phyloP scores from a whole-genome alignment of 1,284 basidiomycete species.

The Ustilago curta region DNA sequence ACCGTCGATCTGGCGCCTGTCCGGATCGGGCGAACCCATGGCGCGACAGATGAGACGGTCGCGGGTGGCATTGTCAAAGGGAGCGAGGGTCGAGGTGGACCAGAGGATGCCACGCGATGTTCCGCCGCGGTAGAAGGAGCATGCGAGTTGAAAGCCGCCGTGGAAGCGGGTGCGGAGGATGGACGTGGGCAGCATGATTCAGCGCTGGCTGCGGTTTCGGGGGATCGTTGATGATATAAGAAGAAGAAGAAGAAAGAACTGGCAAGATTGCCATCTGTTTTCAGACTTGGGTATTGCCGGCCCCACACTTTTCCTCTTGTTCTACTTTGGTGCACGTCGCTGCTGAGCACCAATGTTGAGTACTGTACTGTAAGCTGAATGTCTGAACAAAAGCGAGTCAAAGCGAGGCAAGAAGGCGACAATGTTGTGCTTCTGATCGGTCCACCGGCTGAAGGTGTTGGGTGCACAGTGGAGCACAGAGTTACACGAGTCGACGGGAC shows the following conservation, averaged over 20 bases:
- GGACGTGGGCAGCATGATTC: constrained; percentile 17
- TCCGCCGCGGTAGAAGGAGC: constrained; percentile 74
- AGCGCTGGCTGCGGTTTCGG: no score
- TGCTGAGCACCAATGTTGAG: not conserved
- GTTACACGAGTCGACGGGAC: no score
- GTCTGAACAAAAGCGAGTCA: no score
- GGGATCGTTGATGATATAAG: no score
- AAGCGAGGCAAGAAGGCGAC: no score
- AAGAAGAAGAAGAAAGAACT: no score
- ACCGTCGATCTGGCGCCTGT: constrained; percentile 81
- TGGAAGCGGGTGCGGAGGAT: constrained; percentile 5
- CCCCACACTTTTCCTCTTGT: not conserved
- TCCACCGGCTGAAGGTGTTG: no score
- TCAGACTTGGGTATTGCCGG: constrained; percentile 34
- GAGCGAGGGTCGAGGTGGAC: constrained; percentile 72
- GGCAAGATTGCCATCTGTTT: not conserved
- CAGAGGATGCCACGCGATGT: constrained; percentile 84
- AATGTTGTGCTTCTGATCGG: no score
- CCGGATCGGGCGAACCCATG: constrained; percentile 83
- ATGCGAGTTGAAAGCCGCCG: constrained; percentile 20
- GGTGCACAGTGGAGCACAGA: no score
- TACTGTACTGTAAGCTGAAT: no score
- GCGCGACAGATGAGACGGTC: constrained; percentile 75
- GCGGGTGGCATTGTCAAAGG: constrained; percentile 65
- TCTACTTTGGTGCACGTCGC: not conserved